These are phyloP conservation scores for Quercus tomentella DNA, from an alignment of 331 rosid genomes.

Conservation along the genomic window DNA sequence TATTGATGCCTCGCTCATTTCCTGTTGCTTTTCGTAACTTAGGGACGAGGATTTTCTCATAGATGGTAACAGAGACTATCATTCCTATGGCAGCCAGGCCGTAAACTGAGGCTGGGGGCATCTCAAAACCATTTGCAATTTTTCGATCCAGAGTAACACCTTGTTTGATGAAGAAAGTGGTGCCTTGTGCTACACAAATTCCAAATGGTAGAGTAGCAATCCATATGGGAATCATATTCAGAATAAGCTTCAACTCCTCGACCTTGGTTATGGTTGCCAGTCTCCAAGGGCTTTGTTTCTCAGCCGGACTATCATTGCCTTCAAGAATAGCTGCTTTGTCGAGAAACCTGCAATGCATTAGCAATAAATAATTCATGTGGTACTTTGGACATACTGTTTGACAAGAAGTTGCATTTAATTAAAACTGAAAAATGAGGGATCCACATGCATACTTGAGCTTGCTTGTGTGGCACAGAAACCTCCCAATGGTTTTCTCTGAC, in stretches of 20 bases:
- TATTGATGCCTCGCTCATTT: conserved; percentile 84
- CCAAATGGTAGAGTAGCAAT: conserved; percentile 75
- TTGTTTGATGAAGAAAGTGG: conserved; percentile 92
- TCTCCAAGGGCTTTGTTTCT: conserved; percentile 67
- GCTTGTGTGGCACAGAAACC: conserved; percentile 65
- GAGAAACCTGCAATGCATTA: conserved; percentile 51
- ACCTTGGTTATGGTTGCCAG: conserved; percentile 66
- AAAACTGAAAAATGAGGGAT: neutral
- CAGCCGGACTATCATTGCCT: conserved; percentile 18
- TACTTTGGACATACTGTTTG: neutral
- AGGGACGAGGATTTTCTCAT: conserved; percentile 76
- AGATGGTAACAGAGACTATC: conserved; percentile 62
- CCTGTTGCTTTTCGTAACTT: conserved; percentile 47
- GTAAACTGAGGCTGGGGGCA: conserved; percentile 78
- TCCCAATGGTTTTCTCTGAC: conserved; percentile 27
- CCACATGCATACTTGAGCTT: conserved; percentile 58
- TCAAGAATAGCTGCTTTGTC: conserved; percentile 82
- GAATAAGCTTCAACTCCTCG: conserved; percentile 87
- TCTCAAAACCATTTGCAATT: conserved; percentile 36
- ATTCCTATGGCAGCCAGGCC: conserved; percentile 66
- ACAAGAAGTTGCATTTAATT: neutral
- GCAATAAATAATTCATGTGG: neutral
- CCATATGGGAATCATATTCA: conserved; percentile 91
- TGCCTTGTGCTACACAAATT: conserved; percentile 59
- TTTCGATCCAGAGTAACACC: conserved; percentile 44